Evolutionary conservation across 768 basidiomycete genomes (phyloP), one percentile per base, ranked within the genome.

Genomic region (Saitozyma sp.): DNA sequence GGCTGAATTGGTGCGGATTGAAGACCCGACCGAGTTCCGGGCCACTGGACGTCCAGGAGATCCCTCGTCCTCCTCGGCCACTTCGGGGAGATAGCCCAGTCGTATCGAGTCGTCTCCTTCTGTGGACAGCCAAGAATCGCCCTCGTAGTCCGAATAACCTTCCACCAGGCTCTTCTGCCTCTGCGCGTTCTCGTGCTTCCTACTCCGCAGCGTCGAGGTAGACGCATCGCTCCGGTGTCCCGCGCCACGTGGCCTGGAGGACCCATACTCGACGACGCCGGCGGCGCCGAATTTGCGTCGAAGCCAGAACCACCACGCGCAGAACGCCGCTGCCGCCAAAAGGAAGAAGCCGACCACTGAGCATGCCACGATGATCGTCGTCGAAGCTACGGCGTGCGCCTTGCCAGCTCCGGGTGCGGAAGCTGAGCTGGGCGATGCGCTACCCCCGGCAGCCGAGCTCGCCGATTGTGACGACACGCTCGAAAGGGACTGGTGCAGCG

Each of bases 301-400:
- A 8, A 73, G 68, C 73, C 75, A 79, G 64, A 79, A 79, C 67
- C 72, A 79, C 78, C 78, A 79, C 20, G 73, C 76, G 54, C 73
- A 73, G 64, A 79, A 79, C 11, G 68, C 59, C 8, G 56, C 73
- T 4, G 71, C 75, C 0, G 78, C 76, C 9, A 79, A 14, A 13
- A 74, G 68, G 55, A 79, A 71, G 58, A 76, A 76, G 0, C 74
- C 78, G 1, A 75, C 66, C 11, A 79, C 67, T 39, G 65, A 66
- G 11, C 62, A 57, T 11, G 65, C 69, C 0, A 71, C 71, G 38
- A 78, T 76, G 14, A 74, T 70, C 7, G 73, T 72, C 7, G 73
- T 68, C 6, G 66, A 68, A 8, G 72, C 63, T 0, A 62, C 61
- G 6, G 61, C 45, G 13, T 46, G 11, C 16, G 64, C 70, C 11